Evolutionary conservation across 352 stramenopile genomes (phyloP).

Genomic region (Peronospora tabacina): DNA sequence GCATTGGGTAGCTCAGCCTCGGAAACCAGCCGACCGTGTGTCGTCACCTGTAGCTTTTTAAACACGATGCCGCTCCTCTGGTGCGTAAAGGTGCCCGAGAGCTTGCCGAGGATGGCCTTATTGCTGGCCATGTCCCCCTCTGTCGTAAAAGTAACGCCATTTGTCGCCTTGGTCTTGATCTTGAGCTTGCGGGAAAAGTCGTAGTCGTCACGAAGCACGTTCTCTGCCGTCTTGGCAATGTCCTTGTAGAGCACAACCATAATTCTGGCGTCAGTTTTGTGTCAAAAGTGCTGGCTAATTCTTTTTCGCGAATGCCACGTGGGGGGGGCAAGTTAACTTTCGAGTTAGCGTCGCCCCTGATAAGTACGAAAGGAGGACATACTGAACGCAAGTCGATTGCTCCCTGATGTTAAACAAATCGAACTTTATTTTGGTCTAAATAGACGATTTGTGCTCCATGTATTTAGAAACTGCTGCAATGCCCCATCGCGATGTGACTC

Average conservation of each 20-base stretch:
- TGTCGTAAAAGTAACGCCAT: slow-evolving; percentile 81
- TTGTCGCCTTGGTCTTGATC: slow-evolving; percentile 85
- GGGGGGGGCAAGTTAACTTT: neutral
- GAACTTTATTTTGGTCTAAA: too few relatives aligned
- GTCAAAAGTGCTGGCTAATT: slow-evolving; percentile 20
- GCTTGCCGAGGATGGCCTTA: slow-evolving; percentile 83
- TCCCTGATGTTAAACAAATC: neutral
- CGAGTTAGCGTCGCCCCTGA: too few relatives aligned
- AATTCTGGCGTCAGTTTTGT: slow-evolving; percentile 9
- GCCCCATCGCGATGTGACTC: too few relatives aligned
- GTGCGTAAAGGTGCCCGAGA: slow-evolving; percentile 69
- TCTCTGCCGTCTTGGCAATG: slow-evolving; percentile 79
- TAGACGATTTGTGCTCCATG: too few relatives aligned
- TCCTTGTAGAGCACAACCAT: slow-evolving; percentile 84
- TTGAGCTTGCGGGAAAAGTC: slow-evolving; percentile 89
- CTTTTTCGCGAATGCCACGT: slow-evolving; percentile 50
- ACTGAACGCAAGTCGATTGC: slow-evolving; percentile 10
- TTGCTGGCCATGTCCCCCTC: slow-evolving; percentile 80
- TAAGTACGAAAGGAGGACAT: slow-evolving; percentile 1
- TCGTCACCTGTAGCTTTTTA: slow-evolving; percentile 86
- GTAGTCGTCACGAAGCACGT: slow-evolving; percentile 84
- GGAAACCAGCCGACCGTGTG: slow-evolving; percentile 61
- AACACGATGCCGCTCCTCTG: slow-evolving; percentile 51
- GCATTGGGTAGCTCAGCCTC: slow-evolving; percentile 78
- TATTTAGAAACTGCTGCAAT: too few relatives aligned